Conservation (phyloP, 2,329 filamentous ascomycete species). For the Nothopassalora personata region DNA sequence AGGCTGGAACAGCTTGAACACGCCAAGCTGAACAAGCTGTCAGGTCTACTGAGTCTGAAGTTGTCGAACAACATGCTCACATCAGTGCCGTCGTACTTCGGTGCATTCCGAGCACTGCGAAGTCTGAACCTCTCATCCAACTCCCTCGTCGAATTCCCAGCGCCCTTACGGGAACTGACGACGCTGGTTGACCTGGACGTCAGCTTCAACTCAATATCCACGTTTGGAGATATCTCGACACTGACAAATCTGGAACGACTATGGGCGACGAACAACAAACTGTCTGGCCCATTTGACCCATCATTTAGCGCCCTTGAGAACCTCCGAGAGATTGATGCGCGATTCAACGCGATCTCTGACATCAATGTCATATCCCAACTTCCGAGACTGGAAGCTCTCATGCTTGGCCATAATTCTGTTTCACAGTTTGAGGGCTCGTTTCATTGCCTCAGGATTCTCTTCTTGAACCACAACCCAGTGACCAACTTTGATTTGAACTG, state of each 20-base stretch:
- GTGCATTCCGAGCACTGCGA: conserved; percentile 69
- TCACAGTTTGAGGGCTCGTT: conserved; percentile 90
- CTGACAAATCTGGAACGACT: conserved; percentile 78
- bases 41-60: conserved; percentile 78
- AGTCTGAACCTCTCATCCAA: conserved; percentile 93
- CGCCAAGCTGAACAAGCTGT: conserved; percentile 70
- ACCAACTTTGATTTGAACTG: conserved; percentile 83
- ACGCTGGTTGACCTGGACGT: conserved; percentile 89
- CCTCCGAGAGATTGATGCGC: conserved; percentile 85
- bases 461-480: conserved; percentile 90
- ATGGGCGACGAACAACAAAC: conserved; percentile 90
- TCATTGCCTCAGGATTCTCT: conserved; percentile 72
- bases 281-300: conserved; percentile 66
- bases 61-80: conserved; percentile 88
- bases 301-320: conserved; percentile 67
- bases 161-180: conserved; percentile 74
- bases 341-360: conserved; percentile 83
- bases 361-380: conserved; percentile 83
- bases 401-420: conserved; percentile 87
- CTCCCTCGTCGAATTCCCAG: conserved; percentile 76
- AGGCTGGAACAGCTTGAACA: conserved; percentile 80
- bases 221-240: conserved; percentile 72
- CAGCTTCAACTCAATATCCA: conserved; percentile 87
- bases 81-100: conserved; percentile 74
- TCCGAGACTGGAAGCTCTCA: conserved; percentile 79